These are phyloP conservation scores for Geotrichum restrictum DNA, from an alignment of 1,139 yeast species.

Conservation along the genomic window DNA sequence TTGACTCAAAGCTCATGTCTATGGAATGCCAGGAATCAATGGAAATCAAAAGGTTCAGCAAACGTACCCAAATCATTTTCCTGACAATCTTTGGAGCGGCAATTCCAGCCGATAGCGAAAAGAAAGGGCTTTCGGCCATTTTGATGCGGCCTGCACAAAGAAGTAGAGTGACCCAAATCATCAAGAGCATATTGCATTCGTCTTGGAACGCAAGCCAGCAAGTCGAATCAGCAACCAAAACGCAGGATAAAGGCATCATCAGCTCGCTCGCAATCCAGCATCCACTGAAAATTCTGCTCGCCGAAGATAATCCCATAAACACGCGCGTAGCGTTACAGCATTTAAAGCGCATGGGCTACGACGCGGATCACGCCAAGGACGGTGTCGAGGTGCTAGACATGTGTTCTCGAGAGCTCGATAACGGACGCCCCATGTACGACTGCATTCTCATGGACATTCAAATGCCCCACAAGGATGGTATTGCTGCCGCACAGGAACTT, in stretches of 20 bases:
- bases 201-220: slow-evolving; percentile 28
- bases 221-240: slow-evolving; percentile 27
- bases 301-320: slow-evolving; percentile 53
- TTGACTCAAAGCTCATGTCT: slow-evolving; percentile 29
- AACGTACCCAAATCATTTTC: slow-evolving; percentile 27
- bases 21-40: slow-evolving; percentile 25
- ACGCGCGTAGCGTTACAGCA: slow-evolving; percentile 51
- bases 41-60: slow-evolving; percentile 24
- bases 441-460: slow-evolving; percentile 54
- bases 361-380: slow-evolving; percentile 55
- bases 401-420: slow-evolving; percentile 36
- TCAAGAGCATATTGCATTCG: slow-evolving; percentile 27
- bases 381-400: slow-evolving; percentile 50
- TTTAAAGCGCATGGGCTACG: slow-evolving; percentile 50
- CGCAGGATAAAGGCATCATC: slow-evolving; percentile 27
- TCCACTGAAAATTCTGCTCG: slow-evolving; percentile 49
- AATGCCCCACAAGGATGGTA: slow-evolving; percentile 54
- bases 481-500: slow-evolving; percentile 45
- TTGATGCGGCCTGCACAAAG: slow-evolving; percentile 33
- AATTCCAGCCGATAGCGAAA: slow-evolving; percentile 29
- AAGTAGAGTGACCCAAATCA: slow-evolving; percentile 29
- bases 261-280: slow-evolving; percentile 36
- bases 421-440: slow-evolving; percentile 44
- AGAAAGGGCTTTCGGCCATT: slow-evolving; percentile 31
- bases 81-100: slow-evolving; percentile 33